Evolutionary conservation across 805 yeast species (phyloP).

Genomic region (Cyberlindnera xylosilytica): DNA sequence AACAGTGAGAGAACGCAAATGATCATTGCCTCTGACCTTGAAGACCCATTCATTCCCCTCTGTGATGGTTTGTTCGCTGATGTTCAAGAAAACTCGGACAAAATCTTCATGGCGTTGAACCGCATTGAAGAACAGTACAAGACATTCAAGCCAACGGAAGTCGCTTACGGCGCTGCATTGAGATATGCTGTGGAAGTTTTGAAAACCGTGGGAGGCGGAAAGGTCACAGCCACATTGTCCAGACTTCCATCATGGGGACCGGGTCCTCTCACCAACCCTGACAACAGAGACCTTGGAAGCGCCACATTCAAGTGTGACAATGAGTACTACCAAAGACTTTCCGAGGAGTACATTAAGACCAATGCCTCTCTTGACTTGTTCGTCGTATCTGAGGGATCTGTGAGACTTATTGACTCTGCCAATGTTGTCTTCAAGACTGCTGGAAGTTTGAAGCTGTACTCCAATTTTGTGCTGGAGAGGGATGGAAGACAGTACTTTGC

Average conservation of each 20-base stretch:
- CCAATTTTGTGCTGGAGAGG: constrained; percentile 60
- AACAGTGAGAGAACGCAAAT: constrained; percentile 53
- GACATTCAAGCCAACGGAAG: constrained; percentile 45
- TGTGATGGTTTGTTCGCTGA: constrained; percentile 75
- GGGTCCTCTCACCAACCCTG: constrained; percentile 50
- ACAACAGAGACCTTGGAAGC: constrained; percentile 38
- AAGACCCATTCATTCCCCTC: constrained; percentile 82
- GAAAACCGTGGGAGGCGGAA: constrained; percentile 74
- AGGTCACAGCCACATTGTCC: constrained; percentile 65
- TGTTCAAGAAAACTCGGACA: constrained; percentile 60
- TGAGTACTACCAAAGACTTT: constrained; percentile 58
- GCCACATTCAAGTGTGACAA: constrained; percentile 56
- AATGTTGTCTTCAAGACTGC: constrained; percentile 63
- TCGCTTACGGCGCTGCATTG: constrained; percentile 78
- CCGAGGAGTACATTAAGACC: constrained; percentile 49
- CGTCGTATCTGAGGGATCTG: constrained; percentile 58
- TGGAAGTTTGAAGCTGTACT: constrained; percentile 64
- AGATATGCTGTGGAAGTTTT: constrained; percentile 64
- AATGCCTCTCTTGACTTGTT: constrained; percentile 78
- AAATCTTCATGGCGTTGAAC: constrained; percentile 66
- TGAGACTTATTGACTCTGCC: constrained; percentile 75
- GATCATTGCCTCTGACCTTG: constrained; percentile 63
- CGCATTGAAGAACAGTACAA: constrained; percentile 47
- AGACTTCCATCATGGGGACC: constrained; percentile 79
- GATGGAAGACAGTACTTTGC: constrained; percentile 68